Conservation (phyloP, 768 basidiomycete genomes). For the Lactifluus piperatus region DNA sequence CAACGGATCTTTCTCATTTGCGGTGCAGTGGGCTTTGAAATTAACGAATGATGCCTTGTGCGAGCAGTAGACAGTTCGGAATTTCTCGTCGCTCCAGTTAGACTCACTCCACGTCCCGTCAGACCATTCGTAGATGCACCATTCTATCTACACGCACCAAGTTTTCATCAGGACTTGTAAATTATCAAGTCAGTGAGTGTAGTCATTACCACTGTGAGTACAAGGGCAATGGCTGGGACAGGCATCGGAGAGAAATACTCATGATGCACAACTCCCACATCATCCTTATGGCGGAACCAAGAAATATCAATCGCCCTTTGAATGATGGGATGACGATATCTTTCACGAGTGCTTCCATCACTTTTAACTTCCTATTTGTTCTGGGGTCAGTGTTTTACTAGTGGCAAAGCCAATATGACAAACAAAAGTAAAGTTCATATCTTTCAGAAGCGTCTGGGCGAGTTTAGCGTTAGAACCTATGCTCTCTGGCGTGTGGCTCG, state of each 20-base stretch:
- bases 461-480: neutral
- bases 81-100: neutral
- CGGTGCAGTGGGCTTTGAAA: neutral
- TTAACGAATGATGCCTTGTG: neutral
- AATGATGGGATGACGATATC: slow-evolving; percentile 4
- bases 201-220: neutral
- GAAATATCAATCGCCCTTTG: neutral
- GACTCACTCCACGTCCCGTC: neutral
- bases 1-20: neutral
- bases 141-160: neutral
- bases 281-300: slow-evolving; percentile 4
- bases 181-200: neutral
- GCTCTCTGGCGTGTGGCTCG: neutral
- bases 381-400: neutral
- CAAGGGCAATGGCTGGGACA: neutral
- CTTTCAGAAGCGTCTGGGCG: neutral
- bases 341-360: neutral
- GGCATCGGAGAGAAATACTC: neutral
- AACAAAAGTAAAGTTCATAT: neutral
- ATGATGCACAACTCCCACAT: neutral
- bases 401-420: neutral
- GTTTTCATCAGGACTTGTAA: neutral
- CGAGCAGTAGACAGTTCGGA: neutral
- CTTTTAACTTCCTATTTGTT: neutral
- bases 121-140: neutral